phyloP scores from a whole-genome alignment of 169 alveolate genomes.

The Ichthyophthirius multifiliis region DNA sequence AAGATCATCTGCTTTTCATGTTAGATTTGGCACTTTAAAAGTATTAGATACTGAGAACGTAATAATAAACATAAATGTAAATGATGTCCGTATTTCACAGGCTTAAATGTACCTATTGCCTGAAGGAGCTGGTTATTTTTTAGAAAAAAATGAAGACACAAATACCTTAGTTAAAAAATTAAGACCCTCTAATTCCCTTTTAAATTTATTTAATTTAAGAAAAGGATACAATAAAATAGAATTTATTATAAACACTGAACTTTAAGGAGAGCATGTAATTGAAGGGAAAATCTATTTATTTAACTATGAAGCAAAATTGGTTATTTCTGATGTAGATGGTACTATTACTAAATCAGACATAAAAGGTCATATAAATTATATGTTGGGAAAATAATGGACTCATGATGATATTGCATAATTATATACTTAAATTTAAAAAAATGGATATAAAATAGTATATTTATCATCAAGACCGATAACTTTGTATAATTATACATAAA shows the following conservation, averaged over 20 bases:
- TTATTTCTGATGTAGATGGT: slow-evolving; percentile 68
- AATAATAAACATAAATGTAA: slow-evolving; percentile 23
- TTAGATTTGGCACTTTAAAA: slow-evolving; percentile 11
- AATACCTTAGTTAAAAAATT: not conserved
- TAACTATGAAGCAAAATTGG: slow-evolving; percentile 39
- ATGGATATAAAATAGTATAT: slow-evolving; percentile 54
- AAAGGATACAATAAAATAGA: slow-evolving; percentile 45
- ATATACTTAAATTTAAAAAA: slow-evolving; percentile 23
- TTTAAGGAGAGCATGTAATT: not conserved
- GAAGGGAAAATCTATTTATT: slow-evolving; percentile 34
- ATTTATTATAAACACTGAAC: slow-evolving; percentile 17
- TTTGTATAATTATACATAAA: slow-evolving; percentile 48
- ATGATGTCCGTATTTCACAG: slow-evolving; percentile 23
- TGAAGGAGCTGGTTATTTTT: not conserved
- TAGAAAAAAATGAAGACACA: not conserved
- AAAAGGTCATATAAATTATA: slow-evolving; percentile 47
- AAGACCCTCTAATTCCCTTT: slow-evolving; percentile 24
- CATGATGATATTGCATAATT: slow-evolving; percentile 44
- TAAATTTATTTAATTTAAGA: not conserved
- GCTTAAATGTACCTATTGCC: not conserved
- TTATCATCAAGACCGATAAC: slow-evolving; percentile 60
- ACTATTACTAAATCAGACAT: slow-evolving; percentile 65
- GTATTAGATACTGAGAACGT: not conserved
- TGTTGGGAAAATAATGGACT: slow-evolving; percentile 51
- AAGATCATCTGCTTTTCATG: slow-evolving; percentile 14